Evolutionary conservation across 192 early-diverging fungal species (phyloP).

Genomic region (Coemansia sp.): DNA sequence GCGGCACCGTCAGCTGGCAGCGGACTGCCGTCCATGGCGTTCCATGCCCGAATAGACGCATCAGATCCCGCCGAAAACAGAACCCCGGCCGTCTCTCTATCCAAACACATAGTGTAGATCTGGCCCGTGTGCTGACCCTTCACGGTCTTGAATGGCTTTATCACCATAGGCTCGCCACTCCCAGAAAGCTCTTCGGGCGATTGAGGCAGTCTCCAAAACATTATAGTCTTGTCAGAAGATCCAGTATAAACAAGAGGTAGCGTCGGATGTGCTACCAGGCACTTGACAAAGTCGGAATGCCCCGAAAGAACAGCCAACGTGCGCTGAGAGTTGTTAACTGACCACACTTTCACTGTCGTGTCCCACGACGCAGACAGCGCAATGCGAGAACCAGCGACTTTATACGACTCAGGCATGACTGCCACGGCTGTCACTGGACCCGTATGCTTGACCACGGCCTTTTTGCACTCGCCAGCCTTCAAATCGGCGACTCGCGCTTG

Average conservation of each 20-base stretch:
- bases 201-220: constrained; percentile 44
- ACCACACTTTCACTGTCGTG: constrained; percentile 84
- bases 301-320: constrained; percentile 67
- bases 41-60: constrained; percentile 73
- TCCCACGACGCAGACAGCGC: constrained; percentile 91
- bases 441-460: constrained; percentile 45
- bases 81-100: constrained; percentile 21
- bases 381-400: constrained; percentile 61
- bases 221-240: constrained; percentile 75
- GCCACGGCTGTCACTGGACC: constrained; percentile 74
- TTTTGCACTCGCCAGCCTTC: constrained; percentile 9
- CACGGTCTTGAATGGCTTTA: constrained; percentile 36
- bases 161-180: constrained; percentile 13
- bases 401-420: constrained; percentile 46
- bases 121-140: constrained; percentile 53
- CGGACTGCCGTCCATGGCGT: constrained; percentile 60
- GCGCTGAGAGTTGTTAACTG: constrained; percentile 66
- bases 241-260: constrained; percentile 64
- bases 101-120: constrained; percentile 41
- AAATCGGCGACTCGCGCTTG: constrained; percentile 43
- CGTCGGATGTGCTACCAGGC: constrained; percentile 55
- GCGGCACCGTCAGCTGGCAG: constrained; percentile 28
- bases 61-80: constrained; percentile 54
- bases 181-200: background rate
- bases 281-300: constrained; percentile 94